Conservation (phyloP, 2,329 filamentous ascomycete species). For the Pyrenophora tritici-repentis region DNA sequence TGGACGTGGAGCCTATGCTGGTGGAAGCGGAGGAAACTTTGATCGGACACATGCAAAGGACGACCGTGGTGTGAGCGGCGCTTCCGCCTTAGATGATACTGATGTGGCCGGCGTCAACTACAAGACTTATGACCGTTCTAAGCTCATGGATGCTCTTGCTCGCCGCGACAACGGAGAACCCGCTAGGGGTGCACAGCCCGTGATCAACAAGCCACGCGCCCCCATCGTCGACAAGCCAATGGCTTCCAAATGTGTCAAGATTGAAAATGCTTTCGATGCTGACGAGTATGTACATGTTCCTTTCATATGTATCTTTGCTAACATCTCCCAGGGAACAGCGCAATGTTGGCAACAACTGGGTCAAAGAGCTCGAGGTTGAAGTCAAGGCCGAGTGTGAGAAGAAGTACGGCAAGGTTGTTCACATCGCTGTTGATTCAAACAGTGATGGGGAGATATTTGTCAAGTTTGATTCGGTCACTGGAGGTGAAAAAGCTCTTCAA, state of each 20-base stretch:
- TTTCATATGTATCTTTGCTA: conserved; percentile 8
- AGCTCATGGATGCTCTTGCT: conserved; percentile 97
- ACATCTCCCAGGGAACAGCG: conserved; percentile 34
- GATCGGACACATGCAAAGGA: conserved; percentile 89
- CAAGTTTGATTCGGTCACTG: conserved; percentile 95
- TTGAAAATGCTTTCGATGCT: conserved; percentile 95
- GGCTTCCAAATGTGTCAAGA: conserved; percentile 88
- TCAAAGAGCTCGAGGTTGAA: conserved; percentile 92
- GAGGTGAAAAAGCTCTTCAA: conserved; percentile 96
- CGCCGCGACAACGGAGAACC: conserved; percentile 78
- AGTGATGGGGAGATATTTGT: conserved; percentile 96
- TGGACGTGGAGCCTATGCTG: conserved; percentile 81
- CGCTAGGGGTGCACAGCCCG: conserved; percentile 24
- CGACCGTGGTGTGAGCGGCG: conserved; percentile 84
- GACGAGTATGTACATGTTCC: conserved; percentile 69
- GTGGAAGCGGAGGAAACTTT: conserved; percentile 72
- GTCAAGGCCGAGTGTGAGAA: conserved; percentile 89
- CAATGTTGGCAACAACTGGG: conserved; percentile 61
- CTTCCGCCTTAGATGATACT: conserved; percentile 94
- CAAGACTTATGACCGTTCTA: conserved; percentile 98
- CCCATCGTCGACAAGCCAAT: conserved; percentile 79
- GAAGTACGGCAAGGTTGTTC: conserved; percentile 96
- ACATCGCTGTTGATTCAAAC: conserved; percentile 93
- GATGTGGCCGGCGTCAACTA: conserved; percentile 99
- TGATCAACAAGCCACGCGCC: conserved; percentile 74